A percentile compares a stretch with the other conserved stretches of the same genome.
phyloP scores from a whole-genome alignment of 441 rosid species.

The Erodium texanum region DNA sequence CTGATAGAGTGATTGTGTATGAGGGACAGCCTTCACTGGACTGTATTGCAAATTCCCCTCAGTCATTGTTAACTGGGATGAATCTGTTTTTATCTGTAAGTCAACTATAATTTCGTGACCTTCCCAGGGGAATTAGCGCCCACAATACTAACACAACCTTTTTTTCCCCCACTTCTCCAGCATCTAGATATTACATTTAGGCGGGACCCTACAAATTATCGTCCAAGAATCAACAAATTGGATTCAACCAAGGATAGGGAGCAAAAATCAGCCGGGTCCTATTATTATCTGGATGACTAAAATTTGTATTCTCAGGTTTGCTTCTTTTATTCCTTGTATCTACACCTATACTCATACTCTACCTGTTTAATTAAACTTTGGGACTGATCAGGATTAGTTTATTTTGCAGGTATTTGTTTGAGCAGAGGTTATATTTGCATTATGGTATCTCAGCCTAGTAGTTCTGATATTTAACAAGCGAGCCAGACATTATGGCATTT shows the following conservation, averaged over 20 bases:
- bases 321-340: constrained; percentile 3
- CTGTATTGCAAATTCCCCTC: constrained; percentile 81
- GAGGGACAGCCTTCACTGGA: constrained; percentile 85
- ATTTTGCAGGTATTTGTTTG: not conserved
- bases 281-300: constrained; percentile 85
- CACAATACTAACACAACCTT: not conserved
- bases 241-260: constrained; percentile 96
- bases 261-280: constrained; percentile 87
- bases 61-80: constrained; percentile 90
- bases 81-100: constrained; percentile 92
- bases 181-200: constrained; percentile 94
- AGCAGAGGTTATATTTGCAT: constrained; percentile 4
- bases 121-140: not conserved
- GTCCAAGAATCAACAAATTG: constrained; percentile 88
- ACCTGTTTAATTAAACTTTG: constrained; percentile 4
- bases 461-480: constrained; percentile 4
- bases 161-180: constrained; percentile 27
- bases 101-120: constrained; percentile 1
- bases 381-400: not conserved
- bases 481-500: not conserved
- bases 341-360: not conserved
- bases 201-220: constrained; percentile 85
- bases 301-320: constrained; percentile 20
- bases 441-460: constrained; percentile 7
- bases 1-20: constrained; percentile 86